Conservation (phyloP, 192 early-diverging fungal species). For the Coemansia sp. region DNA sequence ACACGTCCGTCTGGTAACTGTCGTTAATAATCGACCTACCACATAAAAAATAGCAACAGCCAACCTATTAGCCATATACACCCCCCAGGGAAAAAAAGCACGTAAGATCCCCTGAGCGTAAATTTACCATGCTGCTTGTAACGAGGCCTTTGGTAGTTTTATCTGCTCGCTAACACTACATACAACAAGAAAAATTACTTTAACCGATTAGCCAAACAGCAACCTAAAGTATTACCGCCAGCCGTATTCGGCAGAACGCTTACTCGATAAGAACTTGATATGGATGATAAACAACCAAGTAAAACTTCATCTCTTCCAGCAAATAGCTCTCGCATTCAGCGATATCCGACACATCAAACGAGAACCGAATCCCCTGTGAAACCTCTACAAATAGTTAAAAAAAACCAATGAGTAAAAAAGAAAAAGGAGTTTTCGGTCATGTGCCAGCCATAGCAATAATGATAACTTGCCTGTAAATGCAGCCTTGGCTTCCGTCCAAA, state of each 20-base stretch:
- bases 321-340: slow-evolving; percentile 93
- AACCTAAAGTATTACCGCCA: neutral
- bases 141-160: slow-evolving; percentile 30
- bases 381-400: slow-evolving; percentile 14
- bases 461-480: slow-evolving; percentile 32
- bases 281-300: slow-evolving; percentile 84
- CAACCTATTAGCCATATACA: neutral
- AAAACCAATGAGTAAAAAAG: too few species aligned
- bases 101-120: neutral
- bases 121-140: slow-evolving; percentile 56
- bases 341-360: slow-evolving; percentile 71
- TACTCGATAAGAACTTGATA: slow-evolving; percentile 74
- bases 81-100: too few species aligned
- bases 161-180: slow-evolving; percentile 36
- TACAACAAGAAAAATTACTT: too few species aligned
- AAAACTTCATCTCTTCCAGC: slow-evolving; percentile 88
- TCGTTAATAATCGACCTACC: slow-evolving; percentile 76
- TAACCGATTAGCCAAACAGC: neutral
- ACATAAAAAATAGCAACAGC: too few species aligned
- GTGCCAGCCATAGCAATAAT: neutral
- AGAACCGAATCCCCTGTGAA: slow-evolving; percentile 42
- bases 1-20: slow-evolving; percentile 73
- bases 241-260: slow-evolving; percentile 16
- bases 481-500: slow-evolving; percentile 46
- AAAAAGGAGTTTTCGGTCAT: neutral